A percentile compares a stretch with the other conserved stretches of the same genome.
Evolutionary conservation across 345 rosid genomes (phyloP).

Genomic region (Arabis hirsuta): DNA sequence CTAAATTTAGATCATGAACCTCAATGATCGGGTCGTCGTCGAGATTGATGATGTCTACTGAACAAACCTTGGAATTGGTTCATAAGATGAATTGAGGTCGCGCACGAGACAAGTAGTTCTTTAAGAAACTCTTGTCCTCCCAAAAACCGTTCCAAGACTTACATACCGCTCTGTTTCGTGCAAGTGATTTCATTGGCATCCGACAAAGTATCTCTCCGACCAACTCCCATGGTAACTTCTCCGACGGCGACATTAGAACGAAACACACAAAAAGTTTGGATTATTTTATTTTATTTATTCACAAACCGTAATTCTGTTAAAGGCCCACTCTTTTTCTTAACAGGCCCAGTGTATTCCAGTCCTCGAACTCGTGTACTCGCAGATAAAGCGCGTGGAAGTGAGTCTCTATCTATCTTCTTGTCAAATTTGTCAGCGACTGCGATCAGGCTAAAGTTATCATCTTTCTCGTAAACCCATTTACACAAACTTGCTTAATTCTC

Average conservation of each 20-base stretch:
- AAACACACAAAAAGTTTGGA: no score
- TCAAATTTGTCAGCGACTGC: constrained; percentile 13
- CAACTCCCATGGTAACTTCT: no score
- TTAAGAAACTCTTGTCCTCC: not conserved
- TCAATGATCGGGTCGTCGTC: not conserved
- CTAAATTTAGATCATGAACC: not conserved
- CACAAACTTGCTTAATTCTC: constrained; percentile 18
- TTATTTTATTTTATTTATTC: no score
- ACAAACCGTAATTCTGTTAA: no score
- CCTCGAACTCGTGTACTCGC: constrained; percentile 21
- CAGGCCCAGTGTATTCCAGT: not conserved
- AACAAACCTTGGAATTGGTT: not conserved
- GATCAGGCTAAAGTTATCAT: constrained; percentile 31
- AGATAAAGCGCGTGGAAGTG: constrained; percentile 22
- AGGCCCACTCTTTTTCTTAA: not conserved
- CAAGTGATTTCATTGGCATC: no score
- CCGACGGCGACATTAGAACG: no score
- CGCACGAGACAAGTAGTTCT: not conserved
- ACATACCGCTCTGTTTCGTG: no score
- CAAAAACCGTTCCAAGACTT: not conserved
- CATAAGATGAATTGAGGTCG: not conserved
- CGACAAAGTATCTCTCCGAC: no score
- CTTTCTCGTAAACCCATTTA: constrained; percentile 20
- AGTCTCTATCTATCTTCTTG: constrained; percentile 29
- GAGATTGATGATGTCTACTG: not conserved